Evolutionary conservation across 179 eudicot species (phyloP), one percentile per base, ranked within the genome.

Genomic region (Pouteria campechiana): DNA sequence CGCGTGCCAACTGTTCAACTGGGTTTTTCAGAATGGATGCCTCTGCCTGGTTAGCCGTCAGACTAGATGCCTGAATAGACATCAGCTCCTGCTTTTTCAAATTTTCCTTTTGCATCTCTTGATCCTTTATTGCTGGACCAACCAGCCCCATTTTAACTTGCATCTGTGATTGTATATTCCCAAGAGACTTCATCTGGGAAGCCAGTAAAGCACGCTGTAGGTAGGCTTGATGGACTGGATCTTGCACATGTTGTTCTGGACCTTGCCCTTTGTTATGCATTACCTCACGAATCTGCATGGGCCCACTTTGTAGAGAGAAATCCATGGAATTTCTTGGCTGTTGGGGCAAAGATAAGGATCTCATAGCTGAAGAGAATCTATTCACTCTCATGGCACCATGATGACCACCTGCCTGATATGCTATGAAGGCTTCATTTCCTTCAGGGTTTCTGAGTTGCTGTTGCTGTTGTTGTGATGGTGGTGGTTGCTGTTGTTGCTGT

Each of bases 171-270:
- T 72, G 94, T 65, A 72, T 46, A 30, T 76, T 84, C 24, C 64
- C 4, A 37, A 44, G 68, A 32, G 87, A 62, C 54, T 77, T 77
- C 58, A 75, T 95, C 52, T 86, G 93, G 17, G 79, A 72, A 29
- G 82, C 63, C 58, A 78, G 88, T 23, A 61, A 49, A 39, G 95
- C 81, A 67, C 76, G 74, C 41, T 90, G 96, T 59, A 82, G 45
- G 61, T 86, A 90, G 27, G 94, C 88, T 65, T 82, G 96, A 21
- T 90, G 98, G 20, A 65, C 65, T 13, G 96, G 81, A 58, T 69
- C 77, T 39, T 74, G 28, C 54, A 46, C 51, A 50, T 76, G 93
- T 46, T 79, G 88, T 60, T 89, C 97, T 53, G 61, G 67, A 55
- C 63, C 87, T 51, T 63, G 81, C 59, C 63, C 69, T 57, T 80